Conservation (phyloP, 441 rosid species). For the Mallotus japonicus region DNA sequence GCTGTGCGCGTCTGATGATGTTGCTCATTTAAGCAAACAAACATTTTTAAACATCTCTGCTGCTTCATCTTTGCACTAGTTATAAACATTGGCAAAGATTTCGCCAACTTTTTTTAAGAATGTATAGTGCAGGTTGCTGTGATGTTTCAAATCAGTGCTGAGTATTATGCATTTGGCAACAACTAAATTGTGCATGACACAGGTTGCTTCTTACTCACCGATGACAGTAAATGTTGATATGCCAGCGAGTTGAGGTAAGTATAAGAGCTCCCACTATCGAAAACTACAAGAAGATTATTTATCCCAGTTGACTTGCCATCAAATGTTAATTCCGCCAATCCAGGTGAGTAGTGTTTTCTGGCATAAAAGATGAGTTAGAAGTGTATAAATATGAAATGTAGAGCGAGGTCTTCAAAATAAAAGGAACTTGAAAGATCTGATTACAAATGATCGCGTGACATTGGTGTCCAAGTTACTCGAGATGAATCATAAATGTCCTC, state of each 20-base stretch:
- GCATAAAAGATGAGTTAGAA: conserved; percentile 6
- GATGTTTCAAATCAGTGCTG: too few relatives aligned
- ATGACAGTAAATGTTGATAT: conserved; percentile 44
- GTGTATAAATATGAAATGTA: background rate
- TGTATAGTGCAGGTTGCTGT: background rate
- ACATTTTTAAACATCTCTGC: background rate
- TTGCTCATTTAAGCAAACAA: background rate
- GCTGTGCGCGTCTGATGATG: background rate
- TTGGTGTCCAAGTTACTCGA: conserved; percentile 60
- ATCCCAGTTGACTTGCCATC: conserved; percentile 56
- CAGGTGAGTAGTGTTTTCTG: conserved; percentile 77
- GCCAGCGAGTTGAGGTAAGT: conserved; percentile 62
- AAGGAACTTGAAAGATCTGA: background rate
- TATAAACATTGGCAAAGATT: background rate
- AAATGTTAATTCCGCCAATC: conserved; percentile 54
- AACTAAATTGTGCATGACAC: too few relatives aligned
- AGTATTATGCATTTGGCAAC: too few relatives aligned
- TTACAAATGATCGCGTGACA: conserved; percentile 69
- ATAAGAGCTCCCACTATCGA: conserved; percentile 87
- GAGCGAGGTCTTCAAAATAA: background rate
- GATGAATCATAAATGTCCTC: conserved; percentile 69
- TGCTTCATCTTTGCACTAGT: background rate
- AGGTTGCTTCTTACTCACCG: conserved; percentile 38
- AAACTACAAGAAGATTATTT: conserved; percentile 41
- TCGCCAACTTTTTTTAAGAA: background rate